Conservation (phyloP, 169 alveolate species). For the Cryptosporidium sp. region DNA sequence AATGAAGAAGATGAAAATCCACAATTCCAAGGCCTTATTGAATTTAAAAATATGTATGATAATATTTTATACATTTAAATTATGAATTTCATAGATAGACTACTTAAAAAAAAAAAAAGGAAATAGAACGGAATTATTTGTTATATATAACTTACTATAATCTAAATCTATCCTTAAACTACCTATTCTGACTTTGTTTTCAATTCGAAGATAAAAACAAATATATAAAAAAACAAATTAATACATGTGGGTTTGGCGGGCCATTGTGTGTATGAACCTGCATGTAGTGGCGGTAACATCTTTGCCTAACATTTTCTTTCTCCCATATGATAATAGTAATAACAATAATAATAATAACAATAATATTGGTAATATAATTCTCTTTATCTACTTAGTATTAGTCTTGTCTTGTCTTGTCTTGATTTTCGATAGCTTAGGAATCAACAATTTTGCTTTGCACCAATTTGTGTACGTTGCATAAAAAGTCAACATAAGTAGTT, state of each 20-base stretch:
- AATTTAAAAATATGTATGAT: slow-evolving; percentile 23
- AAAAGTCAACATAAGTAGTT: slow-evolving; percentile 60
- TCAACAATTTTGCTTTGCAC: slow-evolving; percentile 74
- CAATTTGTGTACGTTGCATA: slow-evolving; percentile 61
- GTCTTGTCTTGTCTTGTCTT: too few relatives aligned
- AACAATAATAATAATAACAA: too few relatives aligned
- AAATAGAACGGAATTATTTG: not conserved
- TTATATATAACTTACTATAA: slow-evolving; percentile 13
- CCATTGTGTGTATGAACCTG: not conserved
- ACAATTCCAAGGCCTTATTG: slow-evolving; percentile 29
- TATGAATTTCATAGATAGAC: too few relatives aligned
- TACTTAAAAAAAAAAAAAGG: too few relatives aligned
- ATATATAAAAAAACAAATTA: not conserved
- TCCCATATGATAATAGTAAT: too few relatives aligned
- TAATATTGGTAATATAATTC: too few relatives aligned
- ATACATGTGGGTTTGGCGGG: slow-evolving; percentile 7
- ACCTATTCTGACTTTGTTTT: not conserved
- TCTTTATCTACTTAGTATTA: too few relatives aligned
- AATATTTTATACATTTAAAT: not conserved
- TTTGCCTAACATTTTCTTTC: not conserved
- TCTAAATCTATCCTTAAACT: slow-evolving; percentile 1
- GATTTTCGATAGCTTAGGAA: slow-evolving; percentile 3
- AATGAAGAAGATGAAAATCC: not conserved
- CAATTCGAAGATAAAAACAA: not conserved
- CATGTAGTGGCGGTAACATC: not conserved